phyloP scores from a whole-genome alignment of 495 filamentous ascomycete species.

The Antarctomyces pellizariae region DNA sequence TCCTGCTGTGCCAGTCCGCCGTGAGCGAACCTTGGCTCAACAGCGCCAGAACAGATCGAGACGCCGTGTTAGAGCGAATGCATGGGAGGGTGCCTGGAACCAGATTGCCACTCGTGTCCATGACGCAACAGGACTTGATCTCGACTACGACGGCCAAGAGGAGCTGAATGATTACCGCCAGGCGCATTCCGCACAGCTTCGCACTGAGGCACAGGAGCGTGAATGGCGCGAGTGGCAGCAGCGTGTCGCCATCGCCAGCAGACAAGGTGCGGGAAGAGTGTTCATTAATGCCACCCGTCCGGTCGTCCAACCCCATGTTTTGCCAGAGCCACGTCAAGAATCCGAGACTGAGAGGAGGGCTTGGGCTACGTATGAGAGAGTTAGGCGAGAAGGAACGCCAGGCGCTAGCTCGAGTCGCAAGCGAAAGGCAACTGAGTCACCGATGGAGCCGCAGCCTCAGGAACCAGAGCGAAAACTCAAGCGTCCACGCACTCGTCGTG shows the following conservation, averaged over 20 bases:
- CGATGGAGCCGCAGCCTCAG: slow-evolving; percentile 31
- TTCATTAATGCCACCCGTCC: slow-evolving; percentile 29
- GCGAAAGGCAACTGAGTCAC: slow-evolving; percentile 52
- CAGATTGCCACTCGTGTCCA: slow-evolving; percentile 24
- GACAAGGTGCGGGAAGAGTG: slow-evolving; percentile 40
- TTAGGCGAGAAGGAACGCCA: slow-evolving; percentile 42
- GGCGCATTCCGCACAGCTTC: slow-evolving; percentile 27
- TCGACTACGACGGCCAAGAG: slow-evolving; percentile 82
- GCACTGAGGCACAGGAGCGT: slow-evolving; percentile 35
- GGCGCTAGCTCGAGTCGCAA: slow-evolving; percentile 31
- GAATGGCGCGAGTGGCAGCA: slow-evolving; percentile 57
- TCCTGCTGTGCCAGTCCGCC: slow-evolving; percentile 11
- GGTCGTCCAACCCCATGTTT: slow-evolving; percentile 9
- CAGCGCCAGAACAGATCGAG: slow-evolving; percentile 23
- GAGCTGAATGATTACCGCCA: slow-evolving; percentile 32
- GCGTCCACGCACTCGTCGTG: slow-evolving; percentile 47
- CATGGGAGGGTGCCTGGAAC: slow-evolving; percentile 32
- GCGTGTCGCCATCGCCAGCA: slow-evolving; percentile 54
- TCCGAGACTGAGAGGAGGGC: slow-evolving; percentile 59
- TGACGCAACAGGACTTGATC: slow-evolving; percentile 43
- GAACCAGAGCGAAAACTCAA: slow-evolving; percentile 61
- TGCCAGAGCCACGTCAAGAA: slow-evolving; percentile 33
- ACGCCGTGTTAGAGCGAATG: slow-evolving; percentile 22
- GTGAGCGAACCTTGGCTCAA: slow-evolving; percentile 24
- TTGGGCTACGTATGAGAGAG: slow-evolving; percentile 76